Conservation (phyloP, 768 basidiomycete genomes). For the Scleroderma bovista region DNA sequence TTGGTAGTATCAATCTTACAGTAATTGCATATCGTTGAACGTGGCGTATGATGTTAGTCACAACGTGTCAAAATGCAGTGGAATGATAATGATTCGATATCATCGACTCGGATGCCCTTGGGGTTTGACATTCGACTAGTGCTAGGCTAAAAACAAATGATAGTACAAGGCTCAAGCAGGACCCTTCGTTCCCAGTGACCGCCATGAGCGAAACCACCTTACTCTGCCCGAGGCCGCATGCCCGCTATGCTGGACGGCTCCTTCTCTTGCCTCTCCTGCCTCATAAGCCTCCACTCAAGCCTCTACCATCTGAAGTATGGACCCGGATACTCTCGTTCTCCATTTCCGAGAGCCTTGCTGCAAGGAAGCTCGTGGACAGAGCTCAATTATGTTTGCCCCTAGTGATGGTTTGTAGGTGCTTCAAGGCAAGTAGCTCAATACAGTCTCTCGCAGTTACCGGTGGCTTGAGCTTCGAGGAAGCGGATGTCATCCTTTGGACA, state of each 20-base stretch:
- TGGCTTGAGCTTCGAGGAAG: conserved; percentile 3
- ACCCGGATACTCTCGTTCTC: conserved; percentile 47
- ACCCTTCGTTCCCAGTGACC: too few species aligned
- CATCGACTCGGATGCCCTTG: too few species aligned
- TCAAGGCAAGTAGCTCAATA: conserved; percentile 28
- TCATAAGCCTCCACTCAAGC: conserved; percentile 40
- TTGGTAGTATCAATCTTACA: background rate
- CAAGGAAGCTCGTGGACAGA: conserved; percentile 5
- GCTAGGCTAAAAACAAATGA: too few species aligned
- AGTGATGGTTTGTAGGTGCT: conserved; percentile 35
- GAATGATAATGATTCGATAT: too few species aligned
- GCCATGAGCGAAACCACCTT: conserved; percentile 40
- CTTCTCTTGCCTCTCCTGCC: conserved; percentile 68
- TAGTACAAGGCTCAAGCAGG: too few species aligned
- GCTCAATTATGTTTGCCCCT: conserved; percentile 21
- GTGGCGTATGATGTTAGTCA: too few species aligned
- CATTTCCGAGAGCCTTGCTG: conserved; percentile 9
- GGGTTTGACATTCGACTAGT: too few species aligned
- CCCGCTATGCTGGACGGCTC: conserved; percentile 50
- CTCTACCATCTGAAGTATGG: conserved; percentile 72
- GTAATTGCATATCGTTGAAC: too few species aligned
- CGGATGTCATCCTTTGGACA: background rate
- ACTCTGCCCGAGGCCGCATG: conserved; percentile 65
- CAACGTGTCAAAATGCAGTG: too few species aligned
- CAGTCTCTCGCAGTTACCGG: background rate